Conservation (phyloP, 108 stramenopile genomes). For the Nitzschia sp. region DNA sequence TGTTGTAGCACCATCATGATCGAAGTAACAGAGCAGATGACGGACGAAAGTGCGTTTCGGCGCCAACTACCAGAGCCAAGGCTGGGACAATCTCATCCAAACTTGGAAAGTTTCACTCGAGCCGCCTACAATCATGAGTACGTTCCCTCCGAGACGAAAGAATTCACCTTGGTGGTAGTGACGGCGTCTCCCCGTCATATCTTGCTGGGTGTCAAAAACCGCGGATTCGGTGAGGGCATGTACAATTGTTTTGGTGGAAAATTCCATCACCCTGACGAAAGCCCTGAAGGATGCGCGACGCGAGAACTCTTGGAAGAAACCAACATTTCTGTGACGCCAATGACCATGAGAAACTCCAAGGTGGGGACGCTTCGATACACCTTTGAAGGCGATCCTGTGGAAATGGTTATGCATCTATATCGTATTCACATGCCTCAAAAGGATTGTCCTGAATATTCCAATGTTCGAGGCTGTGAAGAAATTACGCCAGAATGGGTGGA, state of each 20-base stretch:
- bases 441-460: slow-evolving; percentile 8
- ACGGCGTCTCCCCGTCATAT: slow-evolving; percentile 38
- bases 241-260: slow-evolving; percentile 82
- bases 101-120: slow-evolving; percentile 20
- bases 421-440: slow-evolving; percentile 40
- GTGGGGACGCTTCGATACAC: slow-evolving; percentile 69
- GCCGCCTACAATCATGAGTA: slow-evolving; percentile 10
- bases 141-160: slow-evolving; percentile 21
- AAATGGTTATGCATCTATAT: slow-evolving; percentile 76
- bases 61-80: slow-evolving; percentile 18
- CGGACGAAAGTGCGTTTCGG: slow-evolving; percentile 16
- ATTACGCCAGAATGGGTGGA: slow-evolving; percentile 76
- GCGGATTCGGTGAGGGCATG: slow-evolving; percentile 75
- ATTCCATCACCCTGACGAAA: slow-evolving; percentile 53
- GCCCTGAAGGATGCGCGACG: slow-evolving; percentile 42
- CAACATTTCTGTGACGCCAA: slow-evolving; percentile 43
- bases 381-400: slow-evolving; percentile 56
- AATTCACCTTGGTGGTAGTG: slow-evolving; percentile 48
- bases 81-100: slow-evolving; percentile 23
- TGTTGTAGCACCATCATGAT: too few species aligned
- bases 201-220: slow-evolving; percentile 66
- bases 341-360: slow-evolving; percentile 45
- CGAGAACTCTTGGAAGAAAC: slow-evolving; percentile 77
- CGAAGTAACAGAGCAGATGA: too few species aligned
- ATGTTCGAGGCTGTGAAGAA: slow-evolving; percentile 70